phyloP scores from a whole-genome alignment of 2,329 filamentous ascomycete genomes.

The Colletotrichum magnum region DNA sequence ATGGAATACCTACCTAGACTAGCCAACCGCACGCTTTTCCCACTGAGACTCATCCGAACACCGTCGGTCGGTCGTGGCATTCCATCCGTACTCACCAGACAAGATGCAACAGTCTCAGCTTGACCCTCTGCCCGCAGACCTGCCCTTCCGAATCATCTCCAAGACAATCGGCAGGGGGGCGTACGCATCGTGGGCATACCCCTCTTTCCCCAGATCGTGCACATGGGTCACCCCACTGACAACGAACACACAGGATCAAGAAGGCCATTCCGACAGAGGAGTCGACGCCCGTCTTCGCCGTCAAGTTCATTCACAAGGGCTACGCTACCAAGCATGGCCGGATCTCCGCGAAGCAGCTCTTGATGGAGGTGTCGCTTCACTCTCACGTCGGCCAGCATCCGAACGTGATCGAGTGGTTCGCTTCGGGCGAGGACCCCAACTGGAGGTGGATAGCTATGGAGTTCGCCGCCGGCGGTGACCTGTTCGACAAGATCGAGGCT shows the following conservation, averaged over 20 bases:
- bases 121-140: constrained; percentile 84
- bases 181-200: constrained; percentile 85
- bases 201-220: constrained; percentile 17
- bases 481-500: constrained; percentile 99
- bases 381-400: constrained; percentile 89
- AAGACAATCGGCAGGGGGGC: constrained; percentile 97
- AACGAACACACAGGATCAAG: constrained; percentile 76
- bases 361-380: constrained; percentile 93
- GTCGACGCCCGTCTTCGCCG: constrained; percentile 86
- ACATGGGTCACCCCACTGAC: constrained; percentile 31
- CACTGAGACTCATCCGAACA: constrained; percentile 24
- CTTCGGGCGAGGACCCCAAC: constrained; percentile 83
- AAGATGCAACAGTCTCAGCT: constrained; percentile 83
- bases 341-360: constrained; percentile 89
- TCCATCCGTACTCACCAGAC: constrained; percentile 26
- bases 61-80: constrained; percentile 2
- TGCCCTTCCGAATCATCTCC: constrained; percentile 95
- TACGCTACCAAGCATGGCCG: constrained; percentile 92
- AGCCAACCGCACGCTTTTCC: constrained; percentile 18
- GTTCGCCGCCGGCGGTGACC: constrained; percentile 91
- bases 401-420: constrained; percentile 95
- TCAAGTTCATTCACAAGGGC: constrained; percentile 98
- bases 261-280: constrained; percentile 85
- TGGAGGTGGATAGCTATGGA: constrained; percentile 99
- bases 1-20: constrained; percentile 14